Conservation (phyloP, 345 rosid genomes). For the Murraya paniculata region DNA sequence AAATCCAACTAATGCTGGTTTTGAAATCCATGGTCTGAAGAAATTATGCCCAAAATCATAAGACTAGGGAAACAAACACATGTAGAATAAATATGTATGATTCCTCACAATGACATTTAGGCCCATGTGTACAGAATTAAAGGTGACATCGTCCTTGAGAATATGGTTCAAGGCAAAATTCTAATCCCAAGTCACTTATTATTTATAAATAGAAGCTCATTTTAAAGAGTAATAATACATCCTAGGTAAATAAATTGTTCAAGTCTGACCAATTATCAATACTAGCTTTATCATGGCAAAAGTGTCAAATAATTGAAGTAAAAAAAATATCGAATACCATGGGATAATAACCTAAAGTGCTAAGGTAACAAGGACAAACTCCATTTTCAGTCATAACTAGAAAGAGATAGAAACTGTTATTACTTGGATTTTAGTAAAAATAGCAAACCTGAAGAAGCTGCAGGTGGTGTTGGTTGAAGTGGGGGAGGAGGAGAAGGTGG, state of each 20-base stretch:
- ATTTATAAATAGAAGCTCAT: too few relatives aligned
- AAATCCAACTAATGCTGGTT: too few relatives aligned
- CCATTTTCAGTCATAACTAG: constrained; percentile 2
- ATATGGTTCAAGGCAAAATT: too few relatives aligned
- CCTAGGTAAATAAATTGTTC: neutral
- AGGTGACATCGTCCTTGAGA: too few relatives aligned
- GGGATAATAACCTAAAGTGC: neutral
- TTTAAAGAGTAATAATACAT: too few relatives aligned
- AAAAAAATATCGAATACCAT: neutral
- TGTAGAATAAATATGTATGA: too few relatives aligned
- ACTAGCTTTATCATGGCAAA: neutral
- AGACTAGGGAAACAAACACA: too few relatives aligned
- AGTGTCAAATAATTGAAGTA: neutral
- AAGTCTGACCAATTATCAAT: neutral
- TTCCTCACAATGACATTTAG: too few relatives aligned
- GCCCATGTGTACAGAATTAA: too few relatives aligned
- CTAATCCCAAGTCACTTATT: too few relatives aligned
- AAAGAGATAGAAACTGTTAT: neutral
- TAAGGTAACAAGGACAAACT: neutral
- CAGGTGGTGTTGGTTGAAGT: constrained; percentile 24
- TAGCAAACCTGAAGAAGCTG: constrained; percentile 47
- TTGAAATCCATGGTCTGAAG: too few relatives aligned
- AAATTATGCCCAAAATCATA: too few relatives aligned
- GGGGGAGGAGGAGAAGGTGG: constrained; percentile 62
- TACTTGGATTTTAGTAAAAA: constrained; percentile 4